Base-by-base conservation (phyloP, 2,329 filamentous ascomycete genomes). In the Stromatinia cepivora region DNA sequence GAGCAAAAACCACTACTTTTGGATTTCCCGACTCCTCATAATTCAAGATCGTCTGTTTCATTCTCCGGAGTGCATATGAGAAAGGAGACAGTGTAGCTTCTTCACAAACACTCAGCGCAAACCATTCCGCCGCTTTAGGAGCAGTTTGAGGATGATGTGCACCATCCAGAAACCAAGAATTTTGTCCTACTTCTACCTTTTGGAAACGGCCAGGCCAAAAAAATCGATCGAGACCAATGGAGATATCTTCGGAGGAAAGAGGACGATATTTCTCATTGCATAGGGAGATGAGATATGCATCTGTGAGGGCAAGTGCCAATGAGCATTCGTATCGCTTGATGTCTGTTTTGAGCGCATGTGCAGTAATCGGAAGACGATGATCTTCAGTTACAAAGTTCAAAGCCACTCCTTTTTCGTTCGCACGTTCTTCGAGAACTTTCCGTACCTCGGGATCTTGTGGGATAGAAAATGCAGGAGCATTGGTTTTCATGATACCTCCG, bases 121-220 rank as follows among this genome's bases (percentile, higher is more conserved):
- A 97, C 93, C 93, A 97, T 71, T 86, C 85, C 0, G 89, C 90
- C 5, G 92, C 92, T 73, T 91, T 86, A 74, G 90, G 87, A 66
- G 98, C 88, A 77, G 93, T 97, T 77, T 97, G 93, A 1, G 91
- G 84, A 0, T 75, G 76, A 66, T 76, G 73, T 0, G 74, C 75
- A 36, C 69, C 67, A 71, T 76, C 75, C 28, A 76, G 57, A 63
- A 70, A 75, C 74, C 75, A 76, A 20, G 72, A 66, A n/a, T 71
- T 72, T 20, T 74, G 71, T 4, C 82, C 82, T 69, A 87, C 84
- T 6, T 79, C 74, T 73, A 85, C 85, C 64, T 85, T 80, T 72
- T 89, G 86, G 77, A 93, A 97, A 39, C 94, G 86, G 4, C 94
- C 95, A 42, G 92, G 87, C 82, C 93, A 91, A 3, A 87, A 86